Conservation (phyloP, 1,139 yeast genomes). For the Candida albicans region DNA sequence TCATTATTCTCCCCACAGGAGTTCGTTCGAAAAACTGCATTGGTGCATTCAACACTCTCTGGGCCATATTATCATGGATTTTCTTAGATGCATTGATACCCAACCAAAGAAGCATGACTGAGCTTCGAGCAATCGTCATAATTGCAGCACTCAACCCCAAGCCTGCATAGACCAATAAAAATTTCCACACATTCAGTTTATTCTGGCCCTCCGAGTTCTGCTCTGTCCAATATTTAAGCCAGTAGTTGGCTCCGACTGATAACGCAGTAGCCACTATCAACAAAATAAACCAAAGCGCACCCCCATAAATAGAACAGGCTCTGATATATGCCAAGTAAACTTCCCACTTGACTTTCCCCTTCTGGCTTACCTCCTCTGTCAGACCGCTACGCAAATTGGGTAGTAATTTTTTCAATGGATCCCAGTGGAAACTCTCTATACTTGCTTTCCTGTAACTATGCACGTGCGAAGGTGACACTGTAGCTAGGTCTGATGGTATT, state of each 20-base stretch:
- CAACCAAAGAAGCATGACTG: slow-evolving; percentile 29
- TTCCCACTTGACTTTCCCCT: slow-evolving; percentile 30
- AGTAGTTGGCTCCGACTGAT: slow-evolving; percentile 25
- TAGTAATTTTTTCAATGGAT: slow-evolving; percentile 26
- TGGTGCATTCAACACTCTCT: slow-evolving; percentile 29
- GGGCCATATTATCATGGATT: slow-evolving; percentile 33
- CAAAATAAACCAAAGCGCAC: slow-evolving; percentile 23
- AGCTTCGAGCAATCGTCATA: slow-evolving; percentile 25
- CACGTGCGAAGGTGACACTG: not conserved
- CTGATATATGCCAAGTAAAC: slow-evolving; percentile 30
- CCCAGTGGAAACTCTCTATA: slow-evolving; percentile 34
- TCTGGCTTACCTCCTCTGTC: slow-evolving; percentile 24
- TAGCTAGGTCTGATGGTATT: not conserved
- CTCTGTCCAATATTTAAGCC: slow-evolving; percentile 35
- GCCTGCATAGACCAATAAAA: slow-evolving; percentile 25
- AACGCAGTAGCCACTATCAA: slow-evolving; percentile 20
- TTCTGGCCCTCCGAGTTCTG: slow-evolving; percentile 23
- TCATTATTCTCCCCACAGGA: slow-evolving; percentile 35
- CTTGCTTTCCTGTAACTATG: slow-evolving; percentile 23
- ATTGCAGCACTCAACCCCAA: slow-evolving; percentile 25
- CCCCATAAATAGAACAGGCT: slow-evolving; percentile 28
- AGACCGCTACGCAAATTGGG: slow-evolving; percentile 26
- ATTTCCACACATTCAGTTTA: slow-evolving; percentile 23
- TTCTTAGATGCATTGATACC: slow-evolving; percentile 26
- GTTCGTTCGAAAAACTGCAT: slow-evolving; percentile 40